These are phyloP conservation scores for Euphorbia lathyris DNA, from an alignment of 345 rosid genomes.

Conservation along the genomic window DNA sequence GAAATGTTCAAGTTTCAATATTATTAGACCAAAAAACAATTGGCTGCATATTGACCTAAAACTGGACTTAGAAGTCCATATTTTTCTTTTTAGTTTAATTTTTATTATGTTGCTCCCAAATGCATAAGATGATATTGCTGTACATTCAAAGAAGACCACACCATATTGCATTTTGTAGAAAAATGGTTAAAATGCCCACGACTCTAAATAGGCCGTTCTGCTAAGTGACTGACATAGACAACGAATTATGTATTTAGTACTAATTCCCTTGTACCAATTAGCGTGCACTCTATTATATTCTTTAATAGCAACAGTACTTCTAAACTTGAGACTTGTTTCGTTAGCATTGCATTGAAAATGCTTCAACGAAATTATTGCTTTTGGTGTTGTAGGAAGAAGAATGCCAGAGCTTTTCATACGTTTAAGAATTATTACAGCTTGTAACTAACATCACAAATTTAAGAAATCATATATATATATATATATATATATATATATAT, in stretches of 20 bases:
- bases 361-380: neutral
- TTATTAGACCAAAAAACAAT: neutral
- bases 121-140: neutral
- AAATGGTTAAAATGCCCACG: neutral
- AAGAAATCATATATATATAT: neutral
- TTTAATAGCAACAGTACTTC: neutral
- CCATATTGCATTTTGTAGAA: neutral
- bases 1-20: neutral
- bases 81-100: neutral
- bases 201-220: neutral
- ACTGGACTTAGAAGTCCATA: neutral
- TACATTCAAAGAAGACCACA: neutral
- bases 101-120: neutral
- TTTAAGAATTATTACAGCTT: neutral
- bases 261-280: neutral
- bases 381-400: neutral
- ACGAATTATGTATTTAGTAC: neutral
- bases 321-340: neutral
- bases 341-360: neutral
- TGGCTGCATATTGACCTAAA: neutral
- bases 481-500: too few relatives aligned
- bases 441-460: neutral
- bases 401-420: neutral
- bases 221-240: neutral
- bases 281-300: neutral